phyloP scores from a whole-genome alignment of 345 rosid genomes.

The Rubroshorea leprosula region DNA sequence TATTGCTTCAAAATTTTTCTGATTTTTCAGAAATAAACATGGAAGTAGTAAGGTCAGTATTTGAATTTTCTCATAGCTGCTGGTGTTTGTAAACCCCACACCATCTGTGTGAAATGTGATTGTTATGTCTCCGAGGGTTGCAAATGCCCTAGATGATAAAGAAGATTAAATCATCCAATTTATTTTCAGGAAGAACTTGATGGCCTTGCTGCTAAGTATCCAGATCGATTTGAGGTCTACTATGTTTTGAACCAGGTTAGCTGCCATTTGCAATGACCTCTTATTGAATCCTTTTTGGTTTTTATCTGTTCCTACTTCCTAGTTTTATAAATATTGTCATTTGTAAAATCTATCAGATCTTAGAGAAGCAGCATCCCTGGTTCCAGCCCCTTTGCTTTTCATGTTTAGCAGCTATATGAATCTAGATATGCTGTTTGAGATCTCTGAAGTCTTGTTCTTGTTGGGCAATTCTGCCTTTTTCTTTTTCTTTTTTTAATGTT shows the following conservation, averaged over 20 bases:
- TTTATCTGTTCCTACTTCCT: too few relatives aligned
- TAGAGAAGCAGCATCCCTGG: too few relatives aligned
- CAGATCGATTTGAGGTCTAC: slow-evolving; percentile 64
- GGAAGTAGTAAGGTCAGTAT: neutral
- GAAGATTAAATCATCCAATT: neutral
- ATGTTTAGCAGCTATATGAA: too few relatives aligned
- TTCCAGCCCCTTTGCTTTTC: too few relatives aligned
- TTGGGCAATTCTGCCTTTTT: too few relatives aligned
- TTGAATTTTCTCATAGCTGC: neutral
- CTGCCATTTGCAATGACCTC: neutral
- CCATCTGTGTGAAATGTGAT: slow-evolving; percentile 1
- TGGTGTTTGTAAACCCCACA: neutral
- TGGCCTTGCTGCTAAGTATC: slow-evolving; percentile 51
- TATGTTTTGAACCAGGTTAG: slow-evolving; percentile 90
- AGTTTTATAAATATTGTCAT: too few relatives aligned
- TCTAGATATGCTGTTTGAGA: too few relatives aligned
- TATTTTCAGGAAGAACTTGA: slow-evolving; percentile 79
- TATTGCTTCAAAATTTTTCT: too few relatives aligned
- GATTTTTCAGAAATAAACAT: too few relatives aligned
- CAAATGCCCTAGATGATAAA: neutral
- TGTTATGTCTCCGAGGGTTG: neutral
- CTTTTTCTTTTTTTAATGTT: too few relatives aligned
- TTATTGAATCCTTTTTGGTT: neutral
- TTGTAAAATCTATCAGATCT: too few relatives aligned
- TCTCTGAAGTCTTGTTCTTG: too few relatives aligned